Percentiles rank a stretch among this genome's conserved stretches.
These are phyloP conservation scores for Schwanniomyces etchellsii DNA, from an alignment of 1,139 yeast species.

Conservation along the genomic window DNA sequence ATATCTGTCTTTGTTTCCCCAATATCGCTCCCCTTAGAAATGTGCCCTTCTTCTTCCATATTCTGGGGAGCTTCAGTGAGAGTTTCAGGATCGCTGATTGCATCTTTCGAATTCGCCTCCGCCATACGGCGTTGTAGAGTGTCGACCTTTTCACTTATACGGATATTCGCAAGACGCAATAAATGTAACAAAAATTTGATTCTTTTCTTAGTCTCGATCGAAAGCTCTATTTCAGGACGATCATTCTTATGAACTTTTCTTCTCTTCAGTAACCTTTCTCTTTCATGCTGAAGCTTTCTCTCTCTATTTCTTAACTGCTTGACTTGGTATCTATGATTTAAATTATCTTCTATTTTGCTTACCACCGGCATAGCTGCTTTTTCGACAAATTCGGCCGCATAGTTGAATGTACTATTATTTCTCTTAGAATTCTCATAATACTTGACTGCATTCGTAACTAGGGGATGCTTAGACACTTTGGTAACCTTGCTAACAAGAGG, in stretches of 20 bases:
- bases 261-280: conserved; percentile 2
- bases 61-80: background rate
- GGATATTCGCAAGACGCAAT: conserved; percentile 70
- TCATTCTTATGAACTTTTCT: conserved; percentile 12
- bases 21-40: conserved; percentile 25
- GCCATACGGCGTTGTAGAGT: conserved; percentile 40
- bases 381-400: conserved; percentile 65
- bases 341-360: conserved; percentile 42
- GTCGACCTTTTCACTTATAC: conserved; percentile 58
- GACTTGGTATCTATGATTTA: conserved; percentile 34
- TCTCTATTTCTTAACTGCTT: conserved; percentile 11
- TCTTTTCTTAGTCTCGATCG: conserved; percentile 64
- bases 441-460: conserved; percentile 53
- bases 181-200: conserved; percentile 70
- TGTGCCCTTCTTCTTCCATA: background rate
- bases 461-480: conserved; percentile 40
- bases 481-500: conserved; percentile 42
- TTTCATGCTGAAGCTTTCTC: conserved; percentile 5
- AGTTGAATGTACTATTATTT: conserved; percentile 53
- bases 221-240: conserved; percentile 20
- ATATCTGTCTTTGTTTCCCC: conserved; percentile 65
- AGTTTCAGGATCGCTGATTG: background rate
- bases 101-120: conserved; percentile 2
- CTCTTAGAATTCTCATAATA: conserved; percentile 54
- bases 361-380: conserved; percentile 58